Percentiles rank a stretch among this genome's conserved stretches.
Evolutionary conservation across 1,284 basidiomycete species (phyloP).

Genomic region (Austroboletus novae-zelandiae): DNA sequence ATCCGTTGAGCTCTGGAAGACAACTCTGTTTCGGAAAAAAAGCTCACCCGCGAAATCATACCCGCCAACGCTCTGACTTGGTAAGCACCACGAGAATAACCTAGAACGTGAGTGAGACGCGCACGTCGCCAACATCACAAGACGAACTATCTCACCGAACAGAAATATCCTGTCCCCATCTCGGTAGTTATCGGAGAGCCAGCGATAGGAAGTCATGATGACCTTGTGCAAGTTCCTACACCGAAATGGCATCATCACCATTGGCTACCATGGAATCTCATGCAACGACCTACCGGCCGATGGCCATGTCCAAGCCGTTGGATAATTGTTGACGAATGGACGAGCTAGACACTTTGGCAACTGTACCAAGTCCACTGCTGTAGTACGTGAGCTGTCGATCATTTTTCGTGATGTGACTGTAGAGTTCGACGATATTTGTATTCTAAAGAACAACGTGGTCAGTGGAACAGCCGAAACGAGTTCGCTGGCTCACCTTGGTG

Average conservation of each 20-base stretch:
- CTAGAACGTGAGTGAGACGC: slow-evolving; percentile 18
- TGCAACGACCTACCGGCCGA: slow-evolving; percentile 28
- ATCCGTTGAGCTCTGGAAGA: neutral
- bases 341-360: slow-evolving; percentile 19
- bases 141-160: slow-evolving; percentile 27
- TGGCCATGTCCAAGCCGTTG: slow-evolving; percentile 25
- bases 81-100: slow-evolving; percentile 41
- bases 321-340: slow-evolving; percentile 15
- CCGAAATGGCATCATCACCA: neutral
- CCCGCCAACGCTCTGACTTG: slow-evolving; percentile 37
- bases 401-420: slow-evolving; percentile 31
- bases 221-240: slow-evolving; percentile 33
- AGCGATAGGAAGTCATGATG: slow-evolving; percentile 36
- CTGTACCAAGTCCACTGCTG: slow-evolving; percentile 36
- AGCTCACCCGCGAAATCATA: slow-evolving; percentile 35
- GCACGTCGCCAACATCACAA: neutral
- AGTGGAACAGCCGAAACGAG: neutral
- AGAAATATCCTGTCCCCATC: slow-evolving; percentile 35
- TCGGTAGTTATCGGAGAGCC: slow-evolving; percentile 36
- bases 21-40: neutral
- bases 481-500: slow-evolving; percentile 20
- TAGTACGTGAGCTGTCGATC: slow-evolving; percentile 35
- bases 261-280: neutral
- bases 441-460: slow-evolving; percentile 20
- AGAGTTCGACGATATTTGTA: slow-evolving; percentile 38